phyloP scores from a whole-genome alignment of 495 filamentous ascomycete genomes.

The Penicillium chermesinum region DNA sequence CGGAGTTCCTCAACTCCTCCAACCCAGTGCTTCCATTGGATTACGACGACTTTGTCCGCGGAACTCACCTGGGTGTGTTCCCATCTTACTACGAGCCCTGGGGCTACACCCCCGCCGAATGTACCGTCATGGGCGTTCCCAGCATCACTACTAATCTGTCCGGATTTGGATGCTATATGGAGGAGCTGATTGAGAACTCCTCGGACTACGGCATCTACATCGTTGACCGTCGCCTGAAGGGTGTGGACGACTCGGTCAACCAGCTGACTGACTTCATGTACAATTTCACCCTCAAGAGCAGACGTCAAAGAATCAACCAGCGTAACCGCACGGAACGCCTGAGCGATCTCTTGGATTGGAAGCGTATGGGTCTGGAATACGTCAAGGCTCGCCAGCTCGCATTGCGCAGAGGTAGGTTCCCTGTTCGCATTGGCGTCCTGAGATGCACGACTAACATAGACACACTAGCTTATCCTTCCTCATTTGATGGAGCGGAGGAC shows the following conservation, averaged over 20 bases:
- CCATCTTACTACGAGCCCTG: slow-evolving; percentile 98
- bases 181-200: slow-evolving; percentile 97
- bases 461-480: slow-evolving; percentile 72
- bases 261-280: slow-evolving; percentile 91
- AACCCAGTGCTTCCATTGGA: slow-evolving; percentile 94
- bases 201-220: slow-evolving; percentile 98
- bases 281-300: slow-evolving; percentile 90
- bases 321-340: slow-evolving; percentile 95
- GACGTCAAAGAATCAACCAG: slow-evolving; percentile 96
- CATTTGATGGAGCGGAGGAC: slow-evolving; percentile 72
- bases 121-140: slow-evolving; percentile 98
- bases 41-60: slow-evolving; percentile 97
- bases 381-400: slow-evolving; percentile 95
- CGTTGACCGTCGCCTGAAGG: slow-evolving; percentile 91
- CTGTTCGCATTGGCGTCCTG: neutral
- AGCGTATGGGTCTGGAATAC: slow-evolving; percentile 98
- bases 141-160: slow-evolving; percentile 98
- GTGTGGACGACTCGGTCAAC: slow-evolving; percentile 95
- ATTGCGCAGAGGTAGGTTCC: slow-evolving; percentile 61
- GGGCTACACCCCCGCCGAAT: slow-evolving; percentile 98
- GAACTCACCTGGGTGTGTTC: slow-evolving; percentile 93
- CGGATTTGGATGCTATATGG: slow-evolving; percentile 99
- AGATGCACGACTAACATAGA: slow-evolving; percentile 4
- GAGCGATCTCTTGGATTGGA: slow-evolving; percentile 96
- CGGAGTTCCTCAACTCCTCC: slow-evolving; percentile 91